Conservation (phyloP, 257 asterid genomes). For the Anisodus tanguticus region DNA sequence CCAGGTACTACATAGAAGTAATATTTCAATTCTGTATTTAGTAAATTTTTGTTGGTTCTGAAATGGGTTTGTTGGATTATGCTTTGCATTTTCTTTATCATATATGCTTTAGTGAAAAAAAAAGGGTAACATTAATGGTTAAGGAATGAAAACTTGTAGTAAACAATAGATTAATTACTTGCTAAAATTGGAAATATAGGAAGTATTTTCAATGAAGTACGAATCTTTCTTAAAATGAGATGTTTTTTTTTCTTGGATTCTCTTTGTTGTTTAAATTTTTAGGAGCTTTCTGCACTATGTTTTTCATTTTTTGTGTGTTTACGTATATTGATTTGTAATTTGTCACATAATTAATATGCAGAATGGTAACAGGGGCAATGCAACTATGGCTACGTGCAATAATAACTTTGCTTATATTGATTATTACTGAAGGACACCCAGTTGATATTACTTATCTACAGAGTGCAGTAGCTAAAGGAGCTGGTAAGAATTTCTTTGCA, state of each 20-base stretch:
- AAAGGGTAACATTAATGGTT: neutral
- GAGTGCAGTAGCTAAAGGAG: slow-evolving; percentile 51
- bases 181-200: neutral
- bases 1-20: neutral
- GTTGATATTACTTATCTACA: slow-evolving; percentile 42
- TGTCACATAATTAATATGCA: neutral
- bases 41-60: neutral
- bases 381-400: slow-evolving; percentile 37
- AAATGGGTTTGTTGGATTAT: neutral
- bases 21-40: neutral
- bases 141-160: neutral
- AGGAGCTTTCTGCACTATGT: neutral
- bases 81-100: neutral
- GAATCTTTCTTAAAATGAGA: neutral
- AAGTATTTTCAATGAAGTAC: neutral
- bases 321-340: neutral
- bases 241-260: neutral
- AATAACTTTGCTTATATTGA: slow-evolving; percentile 31
- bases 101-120: neutral
- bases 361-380: slow-evolving; percentile 32
- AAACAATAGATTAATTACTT: neutral
- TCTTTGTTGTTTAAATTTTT: neutral
- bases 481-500: slow-evolving; percentile 34
- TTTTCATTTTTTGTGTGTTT: neutral
- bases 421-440: slow-evolving; percentile 37